Base-by-base conservation (phyloP, 192 early-diverging fungal genomes). In the Entomortierella beljakovae region DNA sequence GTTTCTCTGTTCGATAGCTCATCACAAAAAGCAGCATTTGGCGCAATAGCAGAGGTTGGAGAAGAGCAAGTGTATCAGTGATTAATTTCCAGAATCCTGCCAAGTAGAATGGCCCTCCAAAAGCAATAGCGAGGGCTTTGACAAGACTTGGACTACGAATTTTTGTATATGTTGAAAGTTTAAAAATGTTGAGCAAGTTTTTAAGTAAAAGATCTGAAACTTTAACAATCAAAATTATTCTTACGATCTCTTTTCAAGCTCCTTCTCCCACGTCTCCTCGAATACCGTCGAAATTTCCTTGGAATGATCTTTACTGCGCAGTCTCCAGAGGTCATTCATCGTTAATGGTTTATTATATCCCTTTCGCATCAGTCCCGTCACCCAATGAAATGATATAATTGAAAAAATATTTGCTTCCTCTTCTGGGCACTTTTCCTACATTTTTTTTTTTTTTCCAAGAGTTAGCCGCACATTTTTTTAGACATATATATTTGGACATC, bases 371-470 rank as follows among this genome's bases (percentile, higher is more conserved):
- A 98, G 61, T n/a, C 90, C 87, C 48, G 92, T 90, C 90, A 99
- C 93, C 97, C 97, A 99, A 33, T 89, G 80, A 80, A 98, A 99
- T 4, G 92, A 89, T 3, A 94, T 63, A 16, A 85, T 85, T 33
- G 91, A 93, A 68, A 96, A 96, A 23, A 99, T 88, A 69, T 93
- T 92, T 38, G 95, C 90, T 10, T 81, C 87, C 22, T 89, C 90
- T 69, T 97, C 96, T 6, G 95, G 95, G 52, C 85, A 86, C 18
- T 67, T 68, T 64, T 83, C 34, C 80, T 80, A 56, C 7, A 22
- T 15, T n/a, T 15, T 13, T 43, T 13, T 43, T 13, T 43, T 43
- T 18, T 9, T 43, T 13, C 57, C 32, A 10, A 33, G 40, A 59
- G 18, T 43, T 43, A 43, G 18, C 42, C 42, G 11, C 6, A 22